A percentile compares a stretch with the other conserved stretches of the same genome.
Evolutionary conservation across 1,284 basidiomycete genomes (phyloP).

Genomic region (Wallemia mellicola): DNA sequence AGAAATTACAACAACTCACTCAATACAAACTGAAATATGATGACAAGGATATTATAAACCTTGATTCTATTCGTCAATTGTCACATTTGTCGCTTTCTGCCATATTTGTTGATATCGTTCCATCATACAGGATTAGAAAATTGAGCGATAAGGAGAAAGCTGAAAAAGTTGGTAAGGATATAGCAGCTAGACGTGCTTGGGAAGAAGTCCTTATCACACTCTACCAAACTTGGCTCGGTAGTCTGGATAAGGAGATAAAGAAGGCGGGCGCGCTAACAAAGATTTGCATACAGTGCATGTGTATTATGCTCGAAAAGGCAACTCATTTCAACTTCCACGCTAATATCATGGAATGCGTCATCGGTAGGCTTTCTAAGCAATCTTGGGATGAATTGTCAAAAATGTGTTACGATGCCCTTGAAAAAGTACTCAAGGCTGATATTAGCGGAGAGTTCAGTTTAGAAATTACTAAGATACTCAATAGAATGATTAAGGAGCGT

Average conservation of each 20-base stretch:
- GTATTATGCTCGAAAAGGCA: conserved; percentile 45
- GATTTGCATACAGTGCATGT: conserved; percentile 53
- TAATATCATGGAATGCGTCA: conserved; percentile 67
- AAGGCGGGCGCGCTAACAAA: conserved; percentile 35
- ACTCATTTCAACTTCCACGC: conserved; percentile 93
- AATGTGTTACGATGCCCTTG: conserved; percentile 47
- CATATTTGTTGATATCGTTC: not conserved
- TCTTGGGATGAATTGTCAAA: conserved; percentile 72
- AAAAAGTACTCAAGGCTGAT: conserved; percentile 52
- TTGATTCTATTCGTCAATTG: not conserved
- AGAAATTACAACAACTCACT: not conserved
- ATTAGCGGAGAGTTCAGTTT: conserved; percentile 47
- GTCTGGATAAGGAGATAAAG: conserved; percentile 62
- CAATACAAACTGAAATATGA: not conserved
- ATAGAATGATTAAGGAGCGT: conserved; percentile 86
- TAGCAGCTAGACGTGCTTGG: conserved; percentile 67
- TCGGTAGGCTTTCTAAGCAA: conserved; percentile 52
- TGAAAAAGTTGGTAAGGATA: conserved; percentile 83
- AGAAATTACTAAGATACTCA: conserved; percentile 64
- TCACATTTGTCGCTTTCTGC: not conserved
- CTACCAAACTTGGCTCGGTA: conserved; percentile 65
- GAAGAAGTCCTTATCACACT: conserved; percentile 76
- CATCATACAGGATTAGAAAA: conserved; percentile 34
- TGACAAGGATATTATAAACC: not conserved
- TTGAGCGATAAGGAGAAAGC: conserved; percentile 68